Conservation (phyloP, 192 early-diverging fungal genomes). For the Gryganskiella cystojenkinii region DNA sequence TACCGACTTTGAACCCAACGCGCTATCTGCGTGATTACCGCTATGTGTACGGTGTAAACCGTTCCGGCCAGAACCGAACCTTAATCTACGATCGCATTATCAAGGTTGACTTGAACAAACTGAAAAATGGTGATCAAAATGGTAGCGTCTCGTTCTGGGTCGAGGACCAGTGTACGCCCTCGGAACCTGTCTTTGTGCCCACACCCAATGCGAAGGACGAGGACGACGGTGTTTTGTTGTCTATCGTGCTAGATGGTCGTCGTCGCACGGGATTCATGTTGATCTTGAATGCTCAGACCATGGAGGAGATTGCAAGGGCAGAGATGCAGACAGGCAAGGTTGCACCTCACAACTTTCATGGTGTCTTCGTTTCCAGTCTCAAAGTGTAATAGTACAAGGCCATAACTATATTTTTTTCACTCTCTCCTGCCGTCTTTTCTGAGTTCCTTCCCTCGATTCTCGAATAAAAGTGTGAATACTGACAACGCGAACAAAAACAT, state of each 20-base stretch:
- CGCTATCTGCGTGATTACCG: conserved; percentile 33
- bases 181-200: conserved; percentile 68
- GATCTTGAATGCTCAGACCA: conserved; percentile 57
- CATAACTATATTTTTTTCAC: too few species aligned
- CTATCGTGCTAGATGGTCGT: conserved; percentile 58
- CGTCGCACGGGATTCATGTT: conserved; percentile 53
- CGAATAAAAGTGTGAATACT: too few species aligned
- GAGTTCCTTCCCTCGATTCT: too few species aligned
- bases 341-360: conserved; percentile 64
- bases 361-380: conserved; percentile 28
- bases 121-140: conserved; percentile 28
- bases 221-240: conserved; percentile 68
- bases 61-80: conserved; percentile 19
- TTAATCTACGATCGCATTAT: conserved; percentile 48
- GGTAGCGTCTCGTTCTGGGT: conserved; percentile 42
- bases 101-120: conserved; percentile 38
- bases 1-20: conserved; percentile 34
- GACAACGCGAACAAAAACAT: too few species aligned
- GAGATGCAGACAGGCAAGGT: conserved; percentile 47
- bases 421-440: too few species aligned
- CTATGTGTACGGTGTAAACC: conserved; percentile 50
- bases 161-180: conserved; percentile 51
- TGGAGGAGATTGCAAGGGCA: conserved; percentile 61
- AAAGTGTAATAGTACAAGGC: neutral
- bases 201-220: conserved; percentile 55